Percentiles rank a stretch among this genome's conserved stretches.
phyloP scores from a whole-genome alignment of 176 grass and related monocot genomes.

The Cocos nucifera region DNA sequence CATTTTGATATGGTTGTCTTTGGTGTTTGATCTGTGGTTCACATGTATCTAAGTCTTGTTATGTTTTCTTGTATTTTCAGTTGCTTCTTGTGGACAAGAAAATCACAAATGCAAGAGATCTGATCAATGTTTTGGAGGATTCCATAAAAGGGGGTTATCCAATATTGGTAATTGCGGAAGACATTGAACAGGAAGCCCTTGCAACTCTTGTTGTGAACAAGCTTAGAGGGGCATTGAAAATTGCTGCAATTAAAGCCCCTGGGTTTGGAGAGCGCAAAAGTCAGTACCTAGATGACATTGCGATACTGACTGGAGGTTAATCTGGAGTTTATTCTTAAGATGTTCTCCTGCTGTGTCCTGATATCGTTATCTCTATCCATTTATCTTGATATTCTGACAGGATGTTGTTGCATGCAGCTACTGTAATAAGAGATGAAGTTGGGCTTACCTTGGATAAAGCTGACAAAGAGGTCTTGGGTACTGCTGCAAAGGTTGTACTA shows the following conservation, averaged over 20 bases:
- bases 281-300: slow-evolving; percentile 94
- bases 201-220: slow-evolving; percentile 96
- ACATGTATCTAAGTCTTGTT: too few relatives aligned
- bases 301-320: slow-evolving; percentile 84
- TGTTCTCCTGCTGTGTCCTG: not conserved
- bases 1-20: not conserved
- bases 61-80: slow-evolving; percentile 22
- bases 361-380: not conserved
- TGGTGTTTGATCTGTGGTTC: not conserved
- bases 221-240: slow-evolving; percentile 84
- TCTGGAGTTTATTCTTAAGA: not conserved
- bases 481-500: slow-evolving; percentile 79
- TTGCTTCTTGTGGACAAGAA: slow-evolving; percentile 66
- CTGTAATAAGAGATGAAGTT: slow-evolving; percentile 92
- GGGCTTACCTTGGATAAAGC: slow-evolving; percentile 89
- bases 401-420: slow-evolving; percentile 39
- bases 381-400: not conserved
- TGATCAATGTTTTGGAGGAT: slow-evolving; percentile 56
- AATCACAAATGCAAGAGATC: slow-evolving; percentile 62
- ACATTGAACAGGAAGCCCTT: slow-evolving; percentile 96
- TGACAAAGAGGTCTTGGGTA: slow-evolving; percentile 71
- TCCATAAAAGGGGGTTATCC: slow-evolving; percentile 79
- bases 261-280: slow-evolving; percentile 90
- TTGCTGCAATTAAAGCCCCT: slow-evolving; percentile 90
- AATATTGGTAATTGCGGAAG: slow-evolving; percentile 80